Percentiles rank a stretch among this genome's conserved stretches.
These are phyloP conservation scores for Russula abietina DNA, from an alignment of 768 basidiomycete species.

Conservation along the genomic window DNA sequence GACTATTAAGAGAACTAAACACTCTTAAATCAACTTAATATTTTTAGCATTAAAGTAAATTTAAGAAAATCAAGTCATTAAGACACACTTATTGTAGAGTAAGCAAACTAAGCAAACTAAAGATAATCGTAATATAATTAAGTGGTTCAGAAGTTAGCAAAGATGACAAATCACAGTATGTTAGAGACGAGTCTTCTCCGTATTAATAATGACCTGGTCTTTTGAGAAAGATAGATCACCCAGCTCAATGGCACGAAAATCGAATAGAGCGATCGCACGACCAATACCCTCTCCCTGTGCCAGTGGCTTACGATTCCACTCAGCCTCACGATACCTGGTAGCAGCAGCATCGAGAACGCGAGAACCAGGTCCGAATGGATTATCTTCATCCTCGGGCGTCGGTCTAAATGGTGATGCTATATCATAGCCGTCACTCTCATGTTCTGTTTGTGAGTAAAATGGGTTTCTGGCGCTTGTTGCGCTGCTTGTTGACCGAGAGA, in stretches of 20 bases:
- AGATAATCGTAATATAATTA: too few relatives aligned
- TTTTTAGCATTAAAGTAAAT: too few relatives aligned
- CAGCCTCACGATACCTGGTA: slow-evolving; percentile 11
- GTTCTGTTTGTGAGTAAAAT: slow-evolving; percentile 11
- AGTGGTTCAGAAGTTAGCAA: too few relatives aligned
- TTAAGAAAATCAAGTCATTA: too few relatives aligned
- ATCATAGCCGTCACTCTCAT: slow-evolving; percentile 5
- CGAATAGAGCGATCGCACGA: slow-evolving; percentile 67
- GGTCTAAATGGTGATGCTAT: slow-evolving; percentile 8
- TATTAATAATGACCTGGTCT: slow-evolving; percentile 67
- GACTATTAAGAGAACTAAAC: too few relatives aligned
- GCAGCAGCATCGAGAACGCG: neutral
- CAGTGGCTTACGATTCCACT: slow-evolving; percentile 40
- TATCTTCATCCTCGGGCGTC: slow-evolving; percentile 19
- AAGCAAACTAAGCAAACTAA: too few relatives aligned
- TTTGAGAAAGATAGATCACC: slow-evolving; percentile 74
- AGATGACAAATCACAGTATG: too few relatives aligned
- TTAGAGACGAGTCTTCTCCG: too few relatives aligned
- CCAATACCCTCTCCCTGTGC: slow-evolving; percentile 54
- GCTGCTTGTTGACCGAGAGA: slow-evolving; percentile 12
- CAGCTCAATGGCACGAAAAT: slow-evolving; percentile 66
- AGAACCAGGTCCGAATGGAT: slow-evolving; percentile 11
- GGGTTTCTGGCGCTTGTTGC: slow-evolving; percentile 3
- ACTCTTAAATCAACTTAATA: too few relatives aligned
- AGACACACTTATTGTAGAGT: too few relatives aligned